A percentile compares a stretch with the other conserved stretches of the same genome.
phyloP scores from a whole-genome alignment of 108 stramenopile genomes.

The Hondaea fermentalgiana region DNA sequence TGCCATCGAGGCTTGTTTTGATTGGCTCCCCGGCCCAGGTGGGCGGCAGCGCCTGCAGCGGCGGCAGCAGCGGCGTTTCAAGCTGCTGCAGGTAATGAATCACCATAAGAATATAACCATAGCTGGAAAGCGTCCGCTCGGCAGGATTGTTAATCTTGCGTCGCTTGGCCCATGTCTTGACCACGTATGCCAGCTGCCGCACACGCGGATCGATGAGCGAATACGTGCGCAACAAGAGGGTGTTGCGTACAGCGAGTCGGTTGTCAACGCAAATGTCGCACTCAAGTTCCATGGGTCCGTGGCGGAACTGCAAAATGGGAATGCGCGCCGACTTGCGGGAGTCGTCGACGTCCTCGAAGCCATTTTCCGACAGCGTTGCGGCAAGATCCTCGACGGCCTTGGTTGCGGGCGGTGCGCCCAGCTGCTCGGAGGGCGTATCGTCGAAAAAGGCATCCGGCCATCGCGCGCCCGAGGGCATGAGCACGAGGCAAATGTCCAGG shows the following conservation, averaged over 20 bases:
- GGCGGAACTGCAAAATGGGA: constrained; percentile 70
- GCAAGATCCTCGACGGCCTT: constrained; percentile 38
- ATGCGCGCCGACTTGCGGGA: constrained; percentile 89
- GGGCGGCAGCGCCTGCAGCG: constrained; percentile 79
- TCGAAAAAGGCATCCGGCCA: neutral
- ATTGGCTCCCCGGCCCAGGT: constrained; percentile 9
- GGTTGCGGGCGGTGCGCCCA: neutral
- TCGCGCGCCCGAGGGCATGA: neutral
- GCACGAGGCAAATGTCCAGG: constrained; percentile 45
- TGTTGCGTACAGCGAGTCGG: constrained; percentile 88
- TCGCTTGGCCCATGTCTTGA: constrained; percentile 91
- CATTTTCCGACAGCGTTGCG: constrained; percentile 52
- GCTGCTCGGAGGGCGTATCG: neutral
- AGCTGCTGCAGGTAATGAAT: constrained; percentile 71
- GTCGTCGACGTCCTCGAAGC: constrained; percentile 71
- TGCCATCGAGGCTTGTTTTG: neutral
- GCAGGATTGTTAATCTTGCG: constrained; percentile 86
- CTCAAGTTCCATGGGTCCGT: constrained; percentile 61
- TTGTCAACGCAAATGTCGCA: constrained; percentile 92
- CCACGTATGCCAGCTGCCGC: constrained; percentile 73
- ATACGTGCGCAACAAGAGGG: constrained; percentile 73
- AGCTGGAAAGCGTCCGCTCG: constrained; percentile 83
- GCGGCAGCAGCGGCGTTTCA: constrained; percentile 71
- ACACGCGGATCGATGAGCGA: constrained; percentile 63
- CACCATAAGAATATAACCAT: constrained; percentile 90